Percentiles rank a stretch among this genome's conserved stretches.
phyloP scores from a whole-genome alignment of 2,329 filamentous ascomycete species.

The Colletotrichum somersetense region DNA sequence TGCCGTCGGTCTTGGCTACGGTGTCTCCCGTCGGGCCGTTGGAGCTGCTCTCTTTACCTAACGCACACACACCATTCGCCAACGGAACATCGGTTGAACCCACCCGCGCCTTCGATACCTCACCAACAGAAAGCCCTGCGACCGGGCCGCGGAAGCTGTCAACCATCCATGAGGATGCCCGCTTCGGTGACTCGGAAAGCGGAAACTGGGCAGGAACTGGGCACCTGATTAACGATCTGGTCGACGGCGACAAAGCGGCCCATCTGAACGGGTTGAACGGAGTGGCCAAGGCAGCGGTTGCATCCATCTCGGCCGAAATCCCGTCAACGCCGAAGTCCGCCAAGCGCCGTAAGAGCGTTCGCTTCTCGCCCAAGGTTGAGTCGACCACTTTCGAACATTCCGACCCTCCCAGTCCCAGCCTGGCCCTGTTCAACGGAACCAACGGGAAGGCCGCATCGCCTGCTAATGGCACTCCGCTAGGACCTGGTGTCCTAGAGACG shows the following conservation, averaged over 20 bases:
- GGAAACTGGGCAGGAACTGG: neutral
- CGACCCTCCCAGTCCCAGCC: conserved; percentile 65
- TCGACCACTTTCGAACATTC: conserved; percentile 69
- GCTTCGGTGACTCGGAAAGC: neutral
- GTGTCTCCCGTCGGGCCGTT: conserved; percentile 54
- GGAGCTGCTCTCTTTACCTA: conserved; percentile 67
- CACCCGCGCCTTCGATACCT: neutral
- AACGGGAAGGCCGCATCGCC: conserved; percentile 42
- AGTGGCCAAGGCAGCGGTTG: neutral
- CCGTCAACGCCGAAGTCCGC: conserved; percentile 41
- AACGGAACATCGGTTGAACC: neutral
- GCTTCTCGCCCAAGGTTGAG: conserved; percentile 76
- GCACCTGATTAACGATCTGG: conserved; percentile 38
- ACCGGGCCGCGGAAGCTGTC: conserved; percentile 17
- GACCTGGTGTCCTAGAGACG: conserved; percentile 20
- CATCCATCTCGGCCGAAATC: conserved; percentile 25
- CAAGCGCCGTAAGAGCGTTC: conserved; percentile 73
- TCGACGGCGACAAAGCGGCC: conserved; percentile 32
- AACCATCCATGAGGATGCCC: conserved; percentile 28
- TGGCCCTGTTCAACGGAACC: conserved; percentile 45
- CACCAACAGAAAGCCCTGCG: neutral
- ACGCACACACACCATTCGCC: conserved; percentile 53
- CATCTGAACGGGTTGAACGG: conserved; percentile 23
- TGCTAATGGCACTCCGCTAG: conserved; percentile 21
- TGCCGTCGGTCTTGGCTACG: too few relatives aligned